Evolutionary conservation across 2,329 filamentous ascomycete genomes (phyloP), one percentile per base, ranked within the genome.

Genomic region (Aspergillus calidoustus): DNA sequence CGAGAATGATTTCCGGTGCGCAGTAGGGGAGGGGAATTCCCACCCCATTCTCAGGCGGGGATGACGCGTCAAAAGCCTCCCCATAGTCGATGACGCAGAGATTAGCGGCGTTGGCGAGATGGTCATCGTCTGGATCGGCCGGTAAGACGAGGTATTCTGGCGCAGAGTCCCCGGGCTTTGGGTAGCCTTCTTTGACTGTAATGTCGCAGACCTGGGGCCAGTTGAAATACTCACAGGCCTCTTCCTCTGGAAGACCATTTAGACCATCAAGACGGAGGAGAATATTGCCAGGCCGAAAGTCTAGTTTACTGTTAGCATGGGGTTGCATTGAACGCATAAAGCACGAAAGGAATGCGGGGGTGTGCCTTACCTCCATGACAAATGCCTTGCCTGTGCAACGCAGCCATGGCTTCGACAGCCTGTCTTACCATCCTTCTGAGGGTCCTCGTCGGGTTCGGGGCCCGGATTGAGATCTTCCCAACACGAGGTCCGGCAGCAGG

Each of bases 31-130:
- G 19, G 2, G 47, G 46, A 7, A 50, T 43, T 0, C 43, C 43
- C 3, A n/a, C 19, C 13, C 46, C 46, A 3, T 17, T 9, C 7
- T 11, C 3, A 5, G 54, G 54, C 1, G 54, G 54, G 47, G 13
- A 17, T 1, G 19, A 8, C 3, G 13, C 13, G 2, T 50, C 46
- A 8, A 50, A 57, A 30, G 44, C 23, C 13, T 50, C 54, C 4
- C 47, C 46, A 34, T 50, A 50, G 22, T 57, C 54, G 4, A 50
- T 28, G 5, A 57, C 17, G 3, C 54, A 50, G 54, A 57, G 49
- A 9, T 44, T 23, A 2, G 47, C 43, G n/a, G 15, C 34, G 34
- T 15, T 43, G 19, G 17, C 23, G 8, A 22, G 23, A 8, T 7
- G 6, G 6, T 11, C 22, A 6, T 41, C 34, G 13, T 41, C 34